A percentile compares a stretch with the other conserved stretches of the same genome.
phyloP scores from a whole-genome alignment of 768 basidiomycete genomes.

The Mycena olivaceomarginata region DNA sequence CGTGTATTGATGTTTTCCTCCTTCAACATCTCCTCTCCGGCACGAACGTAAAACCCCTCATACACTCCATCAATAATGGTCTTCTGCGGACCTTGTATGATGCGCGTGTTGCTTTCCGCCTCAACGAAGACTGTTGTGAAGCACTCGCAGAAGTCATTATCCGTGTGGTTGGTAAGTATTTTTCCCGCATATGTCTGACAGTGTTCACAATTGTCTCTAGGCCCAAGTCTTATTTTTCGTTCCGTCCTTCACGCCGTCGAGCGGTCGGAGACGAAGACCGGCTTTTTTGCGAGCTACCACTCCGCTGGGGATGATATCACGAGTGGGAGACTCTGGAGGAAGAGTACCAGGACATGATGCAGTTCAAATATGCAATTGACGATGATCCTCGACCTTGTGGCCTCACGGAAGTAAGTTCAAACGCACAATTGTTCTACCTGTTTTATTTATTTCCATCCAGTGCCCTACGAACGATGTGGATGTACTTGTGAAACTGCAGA shows the following conservation, averaged over 20 bases:
- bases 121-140: constrained; percentile 23
- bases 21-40: constrained; percentile 36
- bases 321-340: constrained; percentile 37
- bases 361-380: constrained; percentile 18
- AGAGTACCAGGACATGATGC: constrained; percentile 8
- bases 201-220: background rate
- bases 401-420: background rate
- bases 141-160: constrained; percentile 22
- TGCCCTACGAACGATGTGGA: constrained; percentile 21
- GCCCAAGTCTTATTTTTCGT: constrained; percentile 32
- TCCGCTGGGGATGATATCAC: constrained; percentile 10
- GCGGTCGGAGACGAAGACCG: constrained; percentile 25
- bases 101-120: constrained; percentile 32
- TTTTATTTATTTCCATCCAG: background rate
- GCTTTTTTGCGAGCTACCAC: constrained; percentile 22
- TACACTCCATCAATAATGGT: constrained; percentile 36
- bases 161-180: constrained; percentile 17
- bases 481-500: constrained; percentile 21
- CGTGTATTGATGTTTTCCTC: constrained; percentile 20
- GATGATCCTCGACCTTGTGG: constrained; percentile 19
- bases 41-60: constrained; percentile 27
- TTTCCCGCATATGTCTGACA: background rate
- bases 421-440: background rate
- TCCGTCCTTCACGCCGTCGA: constrained; percentile 39
- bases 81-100: constrained; percentile 32